Base-by-base conservation (phyloP, 495 filamentous ascomycete species). In the Usnea hakonensis region DNA sequence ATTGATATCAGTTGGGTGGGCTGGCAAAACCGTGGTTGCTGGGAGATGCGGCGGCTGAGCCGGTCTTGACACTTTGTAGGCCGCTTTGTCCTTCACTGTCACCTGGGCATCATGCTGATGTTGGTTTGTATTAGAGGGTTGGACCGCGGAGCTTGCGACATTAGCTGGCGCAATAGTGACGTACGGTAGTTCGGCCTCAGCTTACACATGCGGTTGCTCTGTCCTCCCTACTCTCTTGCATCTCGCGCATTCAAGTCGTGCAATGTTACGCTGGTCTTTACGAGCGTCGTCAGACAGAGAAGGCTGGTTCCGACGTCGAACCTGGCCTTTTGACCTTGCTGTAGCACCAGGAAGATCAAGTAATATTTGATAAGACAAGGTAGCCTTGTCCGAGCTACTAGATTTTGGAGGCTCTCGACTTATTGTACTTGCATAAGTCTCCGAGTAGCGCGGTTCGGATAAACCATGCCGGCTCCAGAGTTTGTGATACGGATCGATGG, bases 301-400 rank as follows among this genome's bases (percentile, higher is more conserved):
- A 13, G 50, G 52, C 10, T 55, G 30, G 21, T 58, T 43, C 33
- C 28, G 44, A 50, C 55, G 62, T 3, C 38, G 26, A 35, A 41
- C 62, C 17, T 64, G 62, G 32, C 63, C 57, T 52, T 33, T 61
- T 9, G 63, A 53, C 55, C 58, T 30, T 35, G 48, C 58, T 16
- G 57, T 38, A 8, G 50, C 63, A 28, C 21, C 28, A 9, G 17
- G 36, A 30, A 60, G 28, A 23, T 61, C 43, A 5, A 53, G 38
- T 43, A 64, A 10, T 6, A 64, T 9, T 11, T 61, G 60, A 13
- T 55, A 48, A 33, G 57, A 32, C 63, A 61, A 44, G 46, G 16
- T 5, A 50, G 46, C 26, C 26, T 50, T 16, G 4, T 50, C 17
- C 13, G 26, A 5, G 13, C 13, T 16, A 14, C 46, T 30, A 30